phyloP scores from a whole-genome alignment of 257 asterid species.

The Ehretia macrophylla region DNA sequence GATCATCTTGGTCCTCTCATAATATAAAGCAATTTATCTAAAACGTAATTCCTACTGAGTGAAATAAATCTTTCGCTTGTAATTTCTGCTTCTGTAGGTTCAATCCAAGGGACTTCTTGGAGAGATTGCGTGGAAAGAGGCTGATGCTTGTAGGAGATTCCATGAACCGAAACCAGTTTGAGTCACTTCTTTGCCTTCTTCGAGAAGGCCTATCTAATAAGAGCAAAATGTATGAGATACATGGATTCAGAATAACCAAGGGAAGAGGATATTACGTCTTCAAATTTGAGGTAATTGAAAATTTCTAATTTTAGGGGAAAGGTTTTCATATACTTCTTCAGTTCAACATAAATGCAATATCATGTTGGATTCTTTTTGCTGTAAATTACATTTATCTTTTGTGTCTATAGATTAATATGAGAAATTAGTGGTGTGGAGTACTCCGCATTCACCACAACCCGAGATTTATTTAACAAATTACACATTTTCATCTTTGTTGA shows the following conservation, averaged over 20 bases:
- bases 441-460: neutral
- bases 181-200: conserved; percentile 82
- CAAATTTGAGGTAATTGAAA: conserved; percentile 69
- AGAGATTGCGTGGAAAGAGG: conserved; percentile 78
- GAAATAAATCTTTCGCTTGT: too few relatives aligned
- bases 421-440: too few relatives aligned
- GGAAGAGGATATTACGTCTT: conserved; percentile 88
- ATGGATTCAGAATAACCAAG: conserved; percentile 80
- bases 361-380: neutral
- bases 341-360: too few relatives aligned
- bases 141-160: conserved; percentile 97
- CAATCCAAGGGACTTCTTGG: conserved; percentile 80
- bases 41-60: too few relatives aligned
- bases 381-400: too few relatives aligned
- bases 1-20: too few relatives aligned
- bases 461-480: neutral
- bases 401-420: too few relatives aligned
- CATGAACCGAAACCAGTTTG: conserved; percentile 96
- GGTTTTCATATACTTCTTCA: neutral
- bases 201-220: conserved; percentile 70
- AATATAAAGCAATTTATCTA: too few relatives aligned
- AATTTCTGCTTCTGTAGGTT: conserved; percentile 46
- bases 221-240: conserved; percentile 85
- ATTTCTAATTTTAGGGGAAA: neutral
- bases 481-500: neutral